Base-by-base conservation (phyloP, 73 alveolate genomes). In the Tetrahymena malaccensis region DNA sequence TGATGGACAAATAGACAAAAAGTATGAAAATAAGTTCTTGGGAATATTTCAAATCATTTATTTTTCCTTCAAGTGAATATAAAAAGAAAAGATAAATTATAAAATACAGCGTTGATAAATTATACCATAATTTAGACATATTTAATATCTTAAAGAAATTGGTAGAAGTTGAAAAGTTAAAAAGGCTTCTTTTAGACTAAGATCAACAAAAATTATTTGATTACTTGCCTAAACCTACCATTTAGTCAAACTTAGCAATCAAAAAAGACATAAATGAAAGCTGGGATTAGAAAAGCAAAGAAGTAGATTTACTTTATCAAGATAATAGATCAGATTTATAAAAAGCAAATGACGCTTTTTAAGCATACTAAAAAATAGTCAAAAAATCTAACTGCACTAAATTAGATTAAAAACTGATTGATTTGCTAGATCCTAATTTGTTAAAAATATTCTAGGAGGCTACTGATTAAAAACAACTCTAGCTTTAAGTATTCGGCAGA, bases 141-240 rank as follows among this genome's bases (percentile, higher is more conserved):
- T 85, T 93, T 17, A 85, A 94, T 43, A 94, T 94, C 31, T 35
- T 84, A 3, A 94, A 94, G 35, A 94, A 84, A 94, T 85, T 94
- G 3, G 10, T 43, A 10, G 96, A 94, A n/a, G 37, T 94, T n/a
- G 96, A 94, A 85, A 94, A 94, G 57, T 85, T 94, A 34, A 94
- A 94, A 94, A 94, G 93, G 85, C 31, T 94, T 11, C 70, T 94
- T 34, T 50, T 94, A 21, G 43, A 57, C 8, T 56, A 94, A 43
- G 94, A 94, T 43, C 44, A 94, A 34, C 40, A 40, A 2, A 94
- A 94, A 85, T 43, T 94, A 85, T 94, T 94, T 94, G 96, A 94
- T 84, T 94, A 70, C 35, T 93, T 94, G 33, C 96, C 96, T 12
- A 94, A 94, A 43, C 96, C 96, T 11, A 94, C 93, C 5, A 94